phyloP scores from a whole-genome alignment of 768 basidiomycete species.

The Aureoboletus auriporus region DNA sequence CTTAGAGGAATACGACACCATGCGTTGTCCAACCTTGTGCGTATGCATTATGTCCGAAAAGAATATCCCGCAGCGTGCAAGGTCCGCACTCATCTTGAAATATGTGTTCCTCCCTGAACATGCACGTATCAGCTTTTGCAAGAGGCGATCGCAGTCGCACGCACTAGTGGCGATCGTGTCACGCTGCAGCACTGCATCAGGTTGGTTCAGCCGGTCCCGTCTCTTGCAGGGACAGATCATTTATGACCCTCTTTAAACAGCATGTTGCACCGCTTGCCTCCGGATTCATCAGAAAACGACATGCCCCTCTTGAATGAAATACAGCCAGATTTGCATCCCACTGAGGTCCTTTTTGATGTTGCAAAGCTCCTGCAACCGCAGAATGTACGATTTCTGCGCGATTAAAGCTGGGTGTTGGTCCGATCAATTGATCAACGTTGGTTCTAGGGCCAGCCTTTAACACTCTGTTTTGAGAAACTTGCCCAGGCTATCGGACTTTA shows the following conservation, averaged over 20 bases:
- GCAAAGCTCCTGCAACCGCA: conserved; percentile 68
- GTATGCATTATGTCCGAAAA: conserved; percentile 69
- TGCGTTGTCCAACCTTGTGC: conserved; percentile 71
- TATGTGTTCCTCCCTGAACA: conserved; percentile 1
- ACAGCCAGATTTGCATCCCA: conserved; percentile 70
- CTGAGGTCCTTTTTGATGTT: conserved; percentile 74
- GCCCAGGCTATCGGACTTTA: conserved; percentile 63
- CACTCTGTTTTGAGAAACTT: conserved; percentile 64
- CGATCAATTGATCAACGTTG: conserved; percentile 10
- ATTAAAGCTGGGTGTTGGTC: not conserved
- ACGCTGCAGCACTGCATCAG: conserved; percentile 80
- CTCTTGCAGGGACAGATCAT: conserved; percentile 9
- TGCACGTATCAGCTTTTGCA: conserved; percentile 49
- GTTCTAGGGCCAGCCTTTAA: conserved; percentile 64
- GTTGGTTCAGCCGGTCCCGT: conserved; percentile 33
- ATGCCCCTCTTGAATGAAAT: conserved; percentile 64
- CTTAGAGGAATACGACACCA: conserved; percentile 74
- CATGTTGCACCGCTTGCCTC: conserved; percentile 67
- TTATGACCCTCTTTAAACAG: conserved; percentile 33
- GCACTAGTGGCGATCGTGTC: conserved; percentile 65
- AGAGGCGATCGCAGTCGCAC: conserved; percentile 77
- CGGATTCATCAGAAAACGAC: conserved; percentile 31
- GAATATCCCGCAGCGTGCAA: conserved; percentile 68
- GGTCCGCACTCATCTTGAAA: conserved; percentile 33
- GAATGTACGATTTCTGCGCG: conserved; percentile 40